phyloP scores from a whole-genome alignment of 192 early-diverging fungal species.

The Podila epigama region DNA sequence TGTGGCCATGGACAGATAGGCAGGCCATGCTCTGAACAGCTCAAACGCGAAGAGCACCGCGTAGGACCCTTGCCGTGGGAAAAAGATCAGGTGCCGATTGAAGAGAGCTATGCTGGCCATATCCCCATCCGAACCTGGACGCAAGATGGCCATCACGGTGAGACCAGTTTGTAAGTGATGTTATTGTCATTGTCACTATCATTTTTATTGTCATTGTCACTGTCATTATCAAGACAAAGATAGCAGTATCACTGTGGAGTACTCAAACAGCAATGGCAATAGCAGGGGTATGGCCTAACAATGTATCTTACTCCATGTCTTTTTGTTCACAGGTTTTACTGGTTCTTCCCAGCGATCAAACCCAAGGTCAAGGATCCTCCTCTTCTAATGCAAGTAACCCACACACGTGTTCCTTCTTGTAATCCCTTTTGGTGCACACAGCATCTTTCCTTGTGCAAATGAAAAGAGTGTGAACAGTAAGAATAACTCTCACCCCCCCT shows the following conservation, averaged over 20 bases:
- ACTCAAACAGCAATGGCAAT: not conserved
- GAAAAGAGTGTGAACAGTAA: no score
- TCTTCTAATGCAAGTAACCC: slow-evolving; percentile 60
- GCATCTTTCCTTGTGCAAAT: no score
- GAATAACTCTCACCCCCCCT: not conserved
- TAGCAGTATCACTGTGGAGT: not conserved
- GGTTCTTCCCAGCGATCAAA: slow-evolving; percentile 81
- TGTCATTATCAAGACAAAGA: not conserved
- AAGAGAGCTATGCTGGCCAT: slow-evolving; percentile 66
- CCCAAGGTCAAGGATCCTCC: slow-evolving; percentile 67
- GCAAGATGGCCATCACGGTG: slow-evolving; percentile 43
- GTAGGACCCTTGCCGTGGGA: slow-evolving; percentile 39
- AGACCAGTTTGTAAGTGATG: slow-evolving; percentile 45
- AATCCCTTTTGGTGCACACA: no score
- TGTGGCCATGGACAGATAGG: not conserved
- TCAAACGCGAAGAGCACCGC: slow-evolving; percentile 31
- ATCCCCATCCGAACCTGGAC: slow-evolving; percentile 63
- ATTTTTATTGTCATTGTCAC: not conserved
- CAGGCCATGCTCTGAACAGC: not conserved
- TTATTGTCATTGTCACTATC: not conserved
- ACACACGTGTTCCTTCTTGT: not conserved
- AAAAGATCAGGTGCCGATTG: slow-evolving; percentile 60
- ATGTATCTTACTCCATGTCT: not conserved
- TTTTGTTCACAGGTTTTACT: slow-evolving; percentile 72
- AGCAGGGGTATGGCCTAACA: not conserved